Percentiles rank a stretch among this genome's conserved stretches.
Conservation (phyloP, 1,284 basidiomycete species). For the Boletus calvinii region DNA sequence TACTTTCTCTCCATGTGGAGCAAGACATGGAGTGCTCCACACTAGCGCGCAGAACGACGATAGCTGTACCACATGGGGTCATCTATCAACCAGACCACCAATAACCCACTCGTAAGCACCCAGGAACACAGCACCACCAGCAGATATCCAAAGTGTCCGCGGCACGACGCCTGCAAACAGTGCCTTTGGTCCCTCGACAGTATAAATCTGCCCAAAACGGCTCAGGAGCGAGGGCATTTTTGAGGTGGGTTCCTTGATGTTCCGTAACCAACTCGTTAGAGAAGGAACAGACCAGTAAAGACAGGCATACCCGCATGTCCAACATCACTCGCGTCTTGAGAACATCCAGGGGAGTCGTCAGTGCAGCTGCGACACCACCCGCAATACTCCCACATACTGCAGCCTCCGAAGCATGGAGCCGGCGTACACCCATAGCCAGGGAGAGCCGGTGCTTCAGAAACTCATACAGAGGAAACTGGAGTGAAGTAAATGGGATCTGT, state of each 20-base stretch:
- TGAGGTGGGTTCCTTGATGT: constrained; percentile 45
- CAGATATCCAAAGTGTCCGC: constrained; percentile 92
- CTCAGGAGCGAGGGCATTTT: constrained; percentile 53
- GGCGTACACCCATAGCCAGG: constrained; percentile 47
- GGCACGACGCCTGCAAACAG: constrained; percentile 90
- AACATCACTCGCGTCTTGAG: constrained; percentile 98
- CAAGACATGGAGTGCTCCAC: no score
- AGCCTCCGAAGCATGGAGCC: constrained; percentile 79
- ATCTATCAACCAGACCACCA: constrained; percentile 18
- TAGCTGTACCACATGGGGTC: constrained; percentile 1
- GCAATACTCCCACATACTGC: constrained; percentile 91
- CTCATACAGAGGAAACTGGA: constrained; percentile 98
- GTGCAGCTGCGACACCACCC: constrained; percentile 85
- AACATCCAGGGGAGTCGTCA: constrained; percentile 96
- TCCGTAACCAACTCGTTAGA: background rate
- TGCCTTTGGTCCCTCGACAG: constrained; percentile 70
- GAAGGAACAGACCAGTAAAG: constrained; percentile 4
- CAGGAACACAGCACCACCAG: constrained; percentile 95
- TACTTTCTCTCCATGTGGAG: background rate
- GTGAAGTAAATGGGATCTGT: constrained; percentile 95
- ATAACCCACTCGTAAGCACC: constrained; percentile 86
- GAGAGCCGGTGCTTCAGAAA: constrained; percentile 73
- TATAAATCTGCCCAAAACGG: constrained; percentile 67
- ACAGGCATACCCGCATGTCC: constrained; percentile 65
- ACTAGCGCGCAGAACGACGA: no score